Conservation (phyloP, 2,329 filamentous ascomycete species). For the Hymenoscyphus infarciens region DNA sequence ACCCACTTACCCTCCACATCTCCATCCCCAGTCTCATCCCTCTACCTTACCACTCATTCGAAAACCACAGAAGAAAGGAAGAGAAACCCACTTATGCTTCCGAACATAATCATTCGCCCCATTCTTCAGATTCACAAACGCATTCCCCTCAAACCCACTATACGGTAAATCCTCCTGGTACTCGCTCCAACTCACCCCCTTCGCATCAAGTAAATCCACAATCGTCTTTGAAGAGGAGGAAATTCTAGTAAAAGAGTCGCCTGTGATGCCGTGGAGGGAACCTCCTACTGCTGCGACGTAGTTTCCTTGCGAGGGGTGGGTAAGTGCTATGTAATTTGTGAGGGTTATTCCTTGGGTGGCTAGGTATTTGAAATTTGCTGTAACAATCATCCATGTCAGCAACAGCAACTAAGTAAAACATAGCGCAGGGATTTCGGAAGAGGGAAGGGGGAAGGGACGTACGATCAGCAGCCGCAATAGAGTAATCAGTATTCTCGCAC, state of each 20-base stretch:
- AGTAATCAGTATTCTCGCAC: slow-evolving; percentile 51
- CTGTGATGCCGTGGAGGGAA: slow-evolving; percentile 65
- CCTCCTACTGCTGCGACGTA: slow-evolving; percentile 67
- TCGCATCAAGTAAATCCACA: slow-evolving; percentile 47
- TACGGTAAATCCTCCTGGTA: slow-evolving; percentile 78
- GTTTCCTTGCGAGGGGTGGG: slow-evolving; percentile 66
- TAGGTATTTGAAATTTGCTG: slow-evolving; percentile 40
- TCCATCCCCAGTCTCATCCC: too few species aligned
- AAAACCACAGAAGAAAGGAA: neutral
- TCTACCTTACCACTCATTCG: neutral
- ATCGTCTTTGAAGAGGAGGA: slow-evolving; percentile 55
- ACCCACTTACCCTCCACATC: neutral
- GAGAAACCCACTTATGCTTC: slow-evolving; percentile 61
- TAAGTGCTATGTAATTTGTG: slow-evolving; percentile 50
- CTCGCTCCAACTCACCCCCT: slow-evolving; percentile 53
- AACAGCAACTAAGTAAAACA: too few species aligned
- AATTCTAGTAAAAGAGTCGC: slow-evolving; percentile 53
- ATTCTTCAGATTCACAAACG: slow-evolving; percentile 60
- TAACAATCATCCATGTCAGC: slow-evolving; percentile 26
- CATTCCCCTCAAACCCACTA: slow-evolving; percentile 62
- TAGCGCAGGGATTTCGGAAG: neutral
- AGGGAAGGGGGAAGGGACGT: neutral
- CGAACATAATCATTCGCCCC: slow-evolving; percentile 70
- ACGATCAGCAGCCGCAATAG: slow-evolving; percentile 31
- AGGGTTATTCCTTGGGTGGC: slow-evolving; percentile 53